A percentile compares a stretch with the other conserved stretches of the same genome.
phyloP scores from a whole-genome alignment of 768 basidiomycete species.

The Scleroderma bovista region DNA sequence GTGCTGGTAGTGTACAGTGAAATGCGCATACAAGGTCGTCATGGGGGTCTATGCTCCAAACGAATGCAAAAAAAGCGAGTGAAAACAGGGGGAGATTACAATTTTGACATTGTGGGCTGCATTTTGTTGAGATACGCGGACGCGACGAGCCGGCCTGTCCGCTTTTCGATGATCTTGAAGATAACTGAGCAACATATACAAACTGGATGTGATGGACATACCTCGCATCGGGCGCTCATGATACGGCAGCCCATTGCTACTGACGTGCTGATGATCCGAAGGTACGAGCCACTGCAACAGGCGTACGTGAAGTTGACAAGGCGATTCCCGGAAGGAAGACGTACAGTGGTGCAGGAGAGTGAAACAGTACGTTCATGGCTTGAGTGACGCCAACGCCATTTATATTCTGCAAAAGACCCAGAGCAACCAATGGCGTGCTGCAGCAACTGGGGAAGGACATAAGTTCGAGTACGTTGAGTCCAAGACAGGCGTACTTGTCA shows the following conservation, averaged over 20 bases:
- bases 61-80: conserved; percentile 1
- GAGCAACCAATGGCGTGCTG: conserved; percentile 60
- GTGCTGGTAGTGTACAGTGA: conserved; percentile 13
- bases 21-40: neutral
- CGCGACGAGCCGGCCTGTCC: conserved; percentile 52
- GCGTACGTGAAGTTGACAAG: conserved; percentile 3
- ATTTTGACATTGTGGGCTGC: conserved; percentile 52
- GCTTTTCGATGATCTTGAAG: conserved; percentile 52
- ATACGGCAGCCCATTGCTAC: conserved; percentile 62
- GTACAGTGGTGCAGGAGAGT: conserved; percentile 60
- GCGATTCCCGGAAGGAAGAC: conserved; percentile 21
- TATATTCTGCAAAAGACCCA: conserved; percentile 52
- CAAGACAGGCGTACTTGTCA: conserved; percentile 49
- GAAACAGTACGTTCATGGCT: conserved; percentile 63
- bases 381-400: conserved; percentile 77
- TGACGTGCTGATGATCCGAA: conserved; percentile 59
- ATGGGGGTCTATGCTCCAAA: conserved; percentile 1
- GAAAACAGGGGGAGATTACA: conserved; percentile 24
- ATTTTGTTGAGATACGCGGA: conserved; percentile 70
- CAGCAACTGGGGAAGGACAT: conserved; percentile 43
- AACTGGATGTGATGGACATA: conserved; percentile 23
- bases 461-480: neutral
- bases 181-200: conserved; percentile 1
- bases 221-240: conserved; percentile 71
- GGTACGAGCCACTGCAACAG: conserved; percentile 45